Evolutionary conservation across 1,284 basidiomycete species (phyloP), one percentile per base, ranked within the genome.

Genomic region (Pyrrhoderma noxium): DNA sequence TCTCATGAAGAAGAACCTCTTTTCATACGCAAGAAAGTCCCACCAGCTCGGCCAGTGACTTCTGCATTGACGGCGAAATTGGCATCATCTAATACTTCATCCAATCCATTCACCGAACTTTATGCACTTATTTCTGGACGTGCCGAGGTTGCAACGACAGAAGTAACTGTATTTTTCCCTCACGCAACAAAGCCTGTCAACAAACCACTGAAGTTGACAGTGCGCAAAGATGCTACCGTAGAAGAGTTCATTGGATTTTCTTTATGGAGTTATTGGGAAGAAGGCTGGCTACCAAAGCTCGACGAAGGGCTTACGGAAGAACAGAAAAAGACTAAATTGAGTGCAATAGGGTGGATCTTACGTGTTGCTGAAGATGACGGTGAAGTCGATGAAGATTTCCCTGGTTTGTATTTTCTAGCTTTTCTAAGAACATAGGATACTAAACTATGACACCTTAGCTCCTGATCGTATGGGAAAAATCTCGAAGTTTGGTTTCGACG

Each of bases 341-440:
- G 79, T 39, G 89, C 90, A 0, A 74, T 89, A 1, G 93, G 90
- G 0, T 99, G 95, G 94, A 85, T 92, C n/a, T 66, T 99, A 67
- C 75, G 93, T 53, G 93, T 99, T 52, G 91, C 94, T 7, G 95
- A 99, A 62, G 91, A 94, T 47, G 93, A 98, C 65, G 96, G 96
- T 14, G 93, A 97, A 66, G 93, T 98, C 0, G 96, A 99, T 64
- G 95, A 98, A 64, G 96, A 99, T 67, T 99, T 95, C 62, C 95
- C 96, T 25, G 84, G 91, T 93, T 36, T n/a, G 36, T 48, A 38
- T 41, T 47, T 18, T 45, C 25, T 36, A 52, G 22, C 9, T 38
- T 41, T n/a, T 13, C 13, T n/a, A 19, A 34, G 13, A 18, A 21
- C 23, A 13, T 38, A 31, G 45, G 40, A 48, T 54, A 18, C 27